Evolutionary conservation across 805 yeast genomes (phyloP).

Genomic region (Candida easanensis): DNA sequence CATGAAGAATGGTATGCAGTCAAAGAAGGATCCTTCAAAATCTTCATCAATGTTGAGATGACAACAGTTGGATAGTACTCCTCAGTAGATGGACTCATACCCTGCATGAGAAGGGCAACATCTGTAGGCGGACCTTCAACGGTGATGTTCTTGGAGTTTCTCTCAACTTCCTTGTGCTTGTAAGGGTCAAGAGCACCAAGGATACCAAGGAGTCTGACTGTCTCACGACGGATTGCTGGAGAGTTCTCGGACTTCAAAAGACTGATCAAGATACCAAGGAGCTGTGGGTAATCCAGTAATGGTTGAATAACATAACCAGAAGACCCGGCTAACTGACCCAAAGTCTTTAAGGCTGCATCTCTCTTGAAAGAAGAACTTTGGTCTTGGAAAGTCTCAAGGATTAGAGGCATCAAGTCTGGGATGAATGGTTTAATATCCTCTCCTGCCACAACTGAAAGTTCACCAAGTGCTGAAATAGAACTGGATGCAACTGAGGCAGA

Average conservation of each 20-base stretch:
- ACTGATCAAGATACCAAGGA: constrained; percentile 75
- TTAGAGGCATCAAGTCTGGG: constrained; percentile 77
- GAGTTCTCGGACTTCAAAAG: constrained; percentile 81
- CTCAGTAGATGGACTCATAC: constrained; percentile 88
- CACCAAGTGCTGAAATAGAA: constrained; percentile 85
- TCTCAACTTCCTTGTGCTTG: constrained; percentile 88
- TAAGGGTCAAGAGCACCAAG: constrained; percentile 97
- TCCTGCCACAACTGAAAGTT: constrained; percentile 83
- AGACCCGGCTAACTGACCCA: constrained; percentile 86
- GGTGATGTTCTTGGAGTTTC: constrained; percentile 46
- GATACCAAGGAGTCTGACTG: constrained; percentile 86
- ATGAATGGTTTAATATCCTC: constrained; percentile 74
- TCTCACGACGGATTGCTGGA: constrained; percentile 73
- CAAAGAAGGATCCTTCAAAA: constrained; percentile 80
- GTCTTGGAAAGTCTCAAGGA: constrained; percentile 85
- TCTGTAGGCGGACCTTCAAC: constrained; percentile 89
- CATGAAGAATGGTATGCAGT: constrained; percentile 87
- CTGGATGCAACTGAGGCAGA: constrained; percentile 84
- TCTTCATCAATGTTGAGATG: constrained; percentile 76
- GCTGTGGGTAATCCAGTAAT: constrained; percentile 83
- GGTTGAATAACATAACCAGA: constrained; percentile 97
- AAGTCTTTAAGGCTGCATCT: constrained; percentile 82
- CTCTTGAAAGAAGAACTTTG: constrained; percentile 86
- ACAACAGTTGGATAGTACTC: constrained; percentile 97
- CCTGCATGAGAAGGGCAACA: constrained; percentile 85